Conservation (phyloP, 768 basidiomycete genomes). For the Mycena polygramma region DNA sequence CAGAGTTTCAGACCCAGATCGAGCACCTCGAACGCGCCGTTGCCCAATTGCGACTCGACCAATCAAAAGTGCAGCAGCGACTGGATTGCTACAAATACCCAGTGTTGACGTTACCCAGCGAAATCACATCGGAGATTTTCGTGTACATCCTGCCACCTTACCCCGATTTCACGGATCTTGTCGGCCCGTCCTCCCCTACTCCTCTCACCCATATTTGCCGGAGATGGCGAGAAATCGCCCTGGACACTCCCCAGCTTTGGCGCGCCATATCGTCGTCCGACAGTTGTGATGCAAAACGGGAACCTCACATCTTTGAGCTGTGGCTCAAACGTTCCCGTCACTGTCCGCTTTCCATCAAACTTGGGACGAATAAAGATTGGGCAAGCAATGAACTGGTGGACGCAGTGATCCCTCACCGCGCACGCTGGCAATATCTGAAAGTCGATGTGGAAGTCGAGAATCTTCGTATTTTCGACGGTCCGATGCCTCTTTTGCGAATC, state of each 20-base stretch:
- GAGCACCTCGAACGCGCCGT: neutral
- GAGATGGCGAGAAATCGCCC: neutral
- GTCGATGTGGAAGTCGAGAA: neutral
- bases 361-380: neutral
- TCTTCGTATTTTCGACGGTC: too few relatives aligned
- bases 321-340: neutral
- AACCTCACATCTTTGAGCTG: too few relatives aligned
- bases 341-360: neutral
- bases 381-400: neutral
- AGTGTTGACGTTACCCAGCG: neutral
- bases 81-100: neutral
- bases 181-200: neutral
- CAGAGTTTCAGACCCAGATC: neutral
- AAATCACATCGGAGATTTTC: neutral
- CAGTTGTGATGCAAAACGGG: neutral
- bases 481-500: neutral
- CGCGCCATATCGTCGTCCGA: neutral
- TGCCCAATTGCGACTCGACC: neutral
- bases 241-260: neutral
- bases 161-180: neutral
- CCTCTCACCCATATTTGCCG: neutral
- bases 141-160: neutral
- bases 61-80: neutral
- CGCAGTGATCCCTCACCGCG: neutral
- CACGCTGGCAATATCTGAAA: neutral